A percentile compares a stretch with the other conserved stretches of the same genome.
Conservation (phyloP, 352 stramenopile genomes). For the Phytophthora kernoviae region DNA sequence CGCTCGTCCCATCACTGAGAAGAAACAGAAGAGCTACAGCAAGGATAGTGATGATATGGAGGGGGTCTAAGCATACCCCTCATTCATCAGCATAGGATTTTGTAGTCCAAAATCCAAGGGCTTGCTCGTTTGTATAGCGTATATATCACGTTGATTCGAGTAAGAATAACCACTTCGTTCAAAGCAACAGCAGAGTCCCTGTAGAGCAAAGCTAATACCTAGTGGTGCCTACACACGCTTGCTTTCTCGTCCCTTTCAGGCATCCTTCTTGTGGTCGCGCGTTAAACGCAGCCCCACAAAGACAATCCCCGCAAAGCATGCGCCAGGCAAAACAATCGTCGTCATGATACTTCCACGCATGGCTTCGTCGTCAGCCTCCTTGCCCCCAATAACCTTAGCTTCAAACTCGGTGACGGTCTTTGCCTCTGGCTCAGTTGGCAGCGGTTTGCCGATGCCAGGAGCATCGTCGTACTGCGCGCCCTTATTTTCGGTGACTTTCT, state of each 20-base stretch:
- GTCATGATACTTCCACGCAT: slow-evolving; percentile 20
- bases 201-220: slow-evolving; percentile 9
- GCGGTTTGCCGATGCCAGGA: slow-evolving; percentile 63
- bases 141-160: slow-evolving; percentile 11
- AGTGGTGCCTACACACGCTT: slow-evolving; percentile 12
- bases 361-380: slow-evolving; percentile 26
- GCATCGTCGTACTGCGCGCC: slow-evolving; percentile 51
- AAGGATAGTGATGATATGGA: slow-evolving; percentile 56
- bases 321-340: slow-evolving; percentile 53
- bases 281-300: slow-evolving; percentile 61
- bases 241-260: slow-evolving; percentile 35
- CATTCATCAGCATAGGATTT: not conserved
- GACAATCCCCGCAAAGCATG: slow-evolving; percentile 56
- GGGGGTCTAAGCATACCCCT: slow-evolving; percentile 30
- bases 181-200: slow-evolving; percentile 5
- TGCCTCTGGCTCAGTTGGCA: slow-evolving; percentile 28
- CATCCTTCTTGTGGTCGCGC: slow-evolving; percentile 78
- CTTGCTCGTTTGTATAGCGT: slow-evolving; percentile 18
- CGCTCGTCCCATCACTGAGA: slow-evolving; percentile 34
- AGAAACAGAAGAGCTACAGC: slow-evolving; percentile 48
- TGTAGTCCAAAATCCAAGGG: not conserved
- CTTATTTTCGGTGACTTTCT: slow-evolving; percentile 41
- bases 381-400: slow-evolving; percentile 45
- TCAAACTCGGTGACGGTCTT: slow-evolving; percentile 43
- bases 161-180: slow-evolving; percentile 15